Evolutionary conservation across 78 protist genomes (phyloP), one percentile per base, ranked within the genome.

Genomic region (Creolimax fragrantissima): DNA sequence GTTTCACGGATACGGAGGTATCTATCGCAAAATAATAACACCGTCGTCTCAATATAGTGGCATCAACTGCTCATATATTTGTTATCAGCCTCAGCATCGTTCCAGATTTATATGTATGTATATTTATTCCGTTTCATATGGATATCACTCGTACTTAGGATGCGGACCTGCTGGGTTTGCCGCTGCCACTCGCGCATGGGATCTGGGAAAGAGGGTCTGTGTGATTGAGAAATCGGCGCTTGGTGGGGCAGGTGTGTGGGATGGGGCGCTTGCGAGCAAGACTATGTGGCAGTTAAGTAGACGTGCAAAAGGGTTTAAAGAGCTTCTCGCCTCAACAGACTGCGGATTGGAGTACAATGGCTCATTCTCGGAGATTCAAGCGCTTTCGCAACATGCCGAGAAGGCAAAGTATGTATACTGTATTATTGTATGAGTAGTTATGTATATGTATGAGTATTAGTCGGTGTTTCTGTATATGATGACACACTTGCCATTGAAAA

Each of bases 131-230:
- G n/a, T n/a, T n/a, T n/a, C n/a, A n/a, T n/a, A n/a, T n/a, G n/a
- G n/a, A n/a, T n/a, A n/a, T n/a, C n/a, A n/a, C n/a, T n/a, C n/a
- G n/a, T 58, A 24, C 74, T 32, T 24, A 58, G 92, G 92, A 4
- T 84, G 43, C 3, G 92, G 92, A 32, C 85, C 92, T 58, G 92
- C 92, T 24, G 92, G 92, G 42, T 41, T 90, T 58, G 43, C 92
- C 5, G 81, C 81, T 4, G 92, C 92, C 2, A 39, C 37, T 11
- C 89, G 89, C 0, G 85, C 92, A 3, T 47, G 24, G 41, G 85
- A 90, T 81, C 24, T 45, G 37, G 43, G 43, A 43, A 44, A 45
- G 84, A 35, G 6, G 43, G 92, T 90, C 67, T 58, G 83, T 41
- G 39, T 90, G n/a, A 35, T 90, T 24, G 92, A 90, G 92, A 47